These are phyloP conservation scores for Phialocephala sp. DNA, from an alignment of 2,329 filamentous ascomycete species.

Conservation along the genomic window DNA sequence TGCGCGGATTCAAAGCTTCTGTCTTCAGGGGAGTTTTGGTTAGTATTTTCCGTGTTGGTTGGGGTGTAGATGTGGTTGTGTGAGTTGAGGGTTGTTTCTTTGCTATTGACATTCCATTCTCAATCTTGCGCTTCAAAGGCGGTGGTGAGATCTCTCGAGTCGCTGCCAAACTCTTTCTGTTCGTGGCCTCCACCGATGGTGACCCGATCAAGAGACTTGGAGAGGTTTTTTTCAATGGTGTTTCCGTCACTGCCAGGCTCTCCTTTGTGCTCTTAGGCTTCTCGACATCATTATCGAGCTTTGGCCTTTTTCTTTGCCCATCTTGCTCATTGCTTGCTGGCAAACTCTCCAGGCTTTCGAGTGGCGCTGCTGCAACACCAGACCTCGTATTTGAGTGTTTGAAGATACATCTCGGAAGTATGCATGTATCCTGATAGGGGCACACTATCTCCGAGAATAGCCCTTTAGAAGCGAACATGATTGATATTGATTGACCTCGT, in stretches of 20 bases:
- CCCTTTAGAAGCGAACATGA: constrained; percentile 43
- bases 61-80: constrained; percentile 15
- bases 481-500: neutral
- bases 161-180: constrained; percentile 21
- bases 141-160: constrained; percentile 38
- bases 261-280: neutral
- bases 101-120: constrained; percentile 16
- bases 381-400: constrained; percentile 30
- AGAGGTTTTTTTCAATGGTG: constrained; percentile 3
- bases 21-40: constrained; percentile 39
- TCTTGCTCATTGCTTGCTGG: constrained; percentile 36
- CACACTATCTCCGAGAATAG: constrained; percentile 41
- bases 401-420: constrained; percentile 44
- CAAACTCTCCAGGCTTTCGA: constrained; percentile 11
- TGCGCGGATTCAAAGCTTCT: constrained; percentile 71
- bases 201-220: constrained; percentile 9
- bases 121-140: constrained; percentile 34
- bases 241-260: neutral
- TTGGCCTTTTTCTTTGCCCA: constrained; percentile 44
- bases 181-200: constrained; percentile 10
- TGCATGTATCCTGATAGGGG: constrained; percentile 40
- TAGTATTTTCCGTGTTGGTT: constrained; percentile 23
- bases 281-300: constrained; percentile 30
- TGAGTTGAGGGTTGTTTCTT: neutral
- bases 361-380: neutral